Conservation (phyloP, 2,329 filamentous ascomycete species). For the Beauveria medogensis region DNA sequence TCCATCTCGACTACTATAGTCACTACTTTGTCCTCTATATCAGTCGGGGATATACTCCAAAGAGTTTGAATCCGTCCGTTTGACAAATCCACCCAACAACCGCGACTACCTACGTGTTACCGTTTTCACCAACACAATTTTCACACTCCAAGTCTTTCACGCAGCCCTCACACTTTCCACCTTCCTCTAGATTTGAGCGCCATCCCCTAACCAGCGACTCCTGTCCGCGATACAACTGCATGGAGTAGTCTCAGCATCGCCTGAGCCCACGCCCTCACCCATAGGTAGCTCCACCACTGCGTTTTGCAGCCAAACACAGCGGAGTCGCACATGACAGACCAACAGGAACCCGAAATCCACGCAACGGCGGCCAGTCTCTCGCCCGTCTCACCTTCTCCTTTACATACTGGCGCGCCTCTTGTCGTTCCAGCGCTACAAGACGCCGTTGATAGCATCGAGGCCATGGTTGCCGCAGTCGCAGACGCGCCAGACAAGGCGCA, state of each 20-base stretch:
- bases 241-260: slow-evolving; percentile 1
- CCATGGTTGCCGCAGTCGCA: slow-evolving; percentile 33
- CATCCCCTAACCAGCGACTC: background rate
- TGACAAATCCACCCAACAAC: background rate
- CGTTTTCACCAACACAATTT: background rate
- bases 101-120: background rate
- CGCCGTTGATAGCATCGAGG: slow-evolving; percentile 42
- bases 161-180: background rate
- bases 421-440: slow-evolving; percentile 44
- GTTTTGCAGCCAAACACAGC: background rate
- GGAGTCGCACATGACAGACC: slow-evolving; percentile 6
- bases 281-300: slow-evolving; percentile 11
- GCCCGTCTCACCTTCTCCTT: slow-evolving; percentile 41
- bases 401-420: slow-evolving; percentile 38
- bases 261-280: background rate
- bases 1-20: no score
- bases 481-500: slow-evolving; percentile 23
- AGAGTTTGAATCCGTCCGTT: background rate
- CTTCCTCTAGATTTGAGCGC: background rate
- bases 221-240: background rate
- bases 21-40: no score
- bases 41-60: background rate
- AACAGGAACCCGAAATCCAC: slow-evolving; percentile 38
- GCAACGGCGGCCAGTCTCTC: slow-evolving; percentile 42
- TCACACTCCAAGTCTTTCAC: background rate